Base-by-base conservation (phyloP, 2,329 filamentous ascomycete species). In the Ophiostoma fasciatum region DNA sequence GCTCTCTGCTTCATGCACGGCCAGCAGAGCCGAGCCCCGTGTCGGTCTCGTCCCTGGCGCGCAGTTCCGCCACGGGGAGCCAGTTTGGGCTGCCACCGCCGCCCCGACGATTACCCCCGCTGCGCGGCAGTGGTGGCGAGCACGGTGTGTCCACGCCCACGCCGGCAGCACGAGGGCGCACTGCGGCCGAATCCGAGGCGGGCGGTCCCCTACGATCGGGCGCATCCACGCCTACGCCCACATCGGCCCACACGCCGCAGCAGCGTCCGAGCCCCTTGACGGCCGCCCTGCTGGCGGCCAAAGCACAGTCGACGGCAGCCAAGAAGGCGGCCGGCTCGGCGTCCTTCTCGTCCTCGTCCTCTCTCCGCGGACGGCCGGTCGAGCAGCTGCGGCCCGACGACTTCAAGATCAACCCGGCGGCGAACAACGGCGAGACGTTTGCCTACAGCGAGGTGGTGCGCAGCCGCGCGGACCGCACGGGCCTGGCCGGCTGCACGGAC, bases 341-440 rank as follows among this genome's bases (percentile, higher is more conserved):
- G n/a, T n/a, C n/a, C n/a, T n/a, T n/a, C n/a, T n/a, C n/a, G n/a
- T n/a, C n/a, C n/a, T 19, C 22, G 2, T 14, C 27, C 6, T 18
- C 62, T 1, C 63, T 82, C 13, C 72, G 83, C 33, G 53, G 63
- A 9, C 71, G 66, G 34, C 68, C 74, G 1, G 44, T 74, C 4
- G 57, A 63, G 1, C 60, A 67, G 23, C 64, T 93, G 11, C 60
- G 60, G 12, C 59, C 79, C 1, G 69, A 73, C 11, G 78, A 93
- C 55, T 94, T 94, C 62, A 88, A 78, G 51, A 63, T 90, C 47
- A 93, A 94, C 44, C 77, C 82, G 0, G 60, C 62, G 5, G 68
- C 64, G 45, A 88, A 87, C 44, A 67, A 78, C 28, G 81, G 82
- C 2, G 61, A 74, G 29, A 68, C 75, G 36, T 83, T 73, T 54